Base-by-base conservation (phyloP, 2,329 filamentous ascomycete species). In the Clonostachys rosea region DNA sequence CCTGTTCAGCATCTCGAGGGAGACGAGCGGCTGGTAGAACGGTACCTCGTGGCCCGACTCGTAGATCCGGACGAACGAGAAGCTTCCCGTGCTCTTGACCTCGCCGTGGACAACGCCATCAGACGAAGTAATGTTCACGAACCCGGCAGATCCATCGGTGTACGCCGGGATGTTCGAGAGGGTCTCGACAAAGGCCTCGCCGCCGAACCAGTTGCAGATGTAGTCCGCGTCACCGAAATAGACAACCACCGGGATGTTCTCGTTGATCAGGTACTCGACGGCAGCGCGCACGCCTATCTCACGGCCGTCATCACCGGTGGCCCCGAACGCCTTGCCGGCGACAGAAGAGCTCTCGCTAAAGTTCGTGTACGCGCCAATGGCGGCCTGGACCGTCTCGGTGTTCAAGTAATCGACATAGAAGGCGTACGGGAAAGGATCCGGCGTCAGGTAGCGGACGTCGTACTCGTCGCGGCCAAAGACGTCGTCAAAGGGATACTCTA, bases 201-300 rank as follows among this genome's bases (percentile, higher is more conserved):
- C 97, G 59, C 94, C 94, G 54, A 99, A 88, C 91, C 92, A 96
- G 83, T 97, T 96, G 86, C 90, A 84, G 69, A 94, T 95, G 71
- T 85, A 92, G 69, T 94, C 89, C 46, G 88, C 88, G 60, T 92
- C 88, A 62, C 89, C 89, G 50, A 88, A 94, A 61, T 97, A 99
- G 76, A 99, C 86, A 51, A 97, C 80, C 47, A 97, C 89, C 34
- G 92, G 92, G 51, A 99, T 95, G 77, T 97, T 71, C 71, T 94
- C 83, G 51, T 97, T 81, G 47, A 99, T 75, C 3, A 30, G 24
- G 9, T 30, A 30, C 24, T 30, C 24, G 24, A 30, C 24, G 2
- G 24, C 24, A 6, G 24, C 24, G 24, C 24, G 24, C 3, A 30
- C 24, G 6, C 24, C 24, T 4, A 30, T 30, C 24, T 30, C 24